Conservation (phyloP, 345 rosid species). For the Eucalyptus caleyi region DNA sequence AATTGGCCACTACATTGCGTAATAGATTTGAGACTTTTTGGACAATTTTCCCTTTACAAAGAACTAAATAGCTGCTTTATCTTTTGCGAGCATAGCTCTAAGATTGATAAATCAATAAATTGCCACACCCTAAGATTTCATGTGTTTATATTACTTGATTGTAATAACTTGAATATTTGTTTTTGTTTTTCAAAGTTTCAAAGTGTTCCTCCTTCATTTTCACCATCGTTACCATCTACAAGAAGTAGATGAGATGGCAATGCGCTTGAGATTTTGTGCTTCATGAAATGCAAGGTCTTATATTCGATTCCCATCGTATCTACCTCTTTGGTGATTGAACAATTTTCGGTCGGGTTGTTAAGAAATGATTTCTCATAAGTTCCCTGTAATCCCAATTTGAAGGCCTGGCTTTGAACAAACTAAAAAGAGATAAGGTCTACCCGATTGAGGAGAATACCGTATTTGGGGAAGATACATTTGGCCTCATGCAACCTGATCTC, state of each 20-base stretch:
- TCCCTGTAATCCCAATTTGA: background rate
- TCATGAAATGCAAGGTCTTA: background rate
- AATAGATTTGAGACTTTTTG: no score
- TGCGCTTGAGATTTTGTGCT: background rate
- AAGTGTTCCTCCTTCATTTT: background rate
- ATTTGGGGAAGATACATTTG: background rate
- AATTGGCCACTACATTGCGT: accelerated
- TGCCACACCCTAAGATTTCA: background rate
- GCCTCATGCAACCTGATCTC: background rate
- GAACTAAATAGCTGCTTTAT: background rate
- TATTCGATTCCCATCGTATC: accelerated
- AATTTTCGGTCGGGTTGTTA: background rate
- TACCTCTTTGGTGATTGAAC: background rate
- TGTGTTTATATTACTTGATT: background rate
- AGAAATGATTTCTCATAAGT: background rate
- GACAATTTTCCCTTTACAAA: background rate
- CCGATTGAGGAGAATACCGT: background rate
- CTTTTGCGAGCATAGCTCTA: accelerated
- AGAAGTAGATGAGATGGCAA: background rate
- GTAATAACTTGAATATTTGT: background rate
- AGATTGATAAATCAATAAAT: background rate
- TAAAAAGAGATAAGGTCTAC: background rate
- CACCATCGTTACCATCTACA: background rate
- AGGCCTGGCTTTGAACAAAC: background rate
- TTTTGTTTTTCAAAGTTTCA: background rate